Evolutionary conservation across 176 grass and related monocot species (phyloP).

Genomic region (Alopecurus myosuroides): DNA sequence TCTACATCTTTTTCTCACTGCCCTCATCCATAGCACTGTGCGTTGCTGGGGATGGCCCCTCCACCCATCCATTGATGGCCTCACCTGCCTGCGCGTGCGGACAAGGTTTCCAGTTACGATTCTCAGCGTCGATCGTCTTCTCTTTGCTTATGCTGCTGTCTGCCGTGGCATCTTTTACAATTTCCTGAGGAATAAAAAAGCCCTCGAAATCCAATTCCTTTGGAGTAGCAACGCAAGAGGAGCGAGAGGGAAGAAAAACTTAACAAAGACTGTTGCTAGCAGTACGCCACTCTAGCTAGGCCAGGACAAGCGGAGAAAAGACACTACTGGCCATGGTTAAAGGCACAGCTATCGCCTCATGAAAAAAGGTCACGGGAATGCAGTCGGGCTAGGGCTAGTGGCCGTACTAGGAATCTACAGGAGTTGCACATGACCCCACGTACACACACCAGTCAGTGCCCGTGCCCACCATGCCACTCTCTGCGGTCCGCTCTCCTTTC

Average conservation of each 20-base stretch:
- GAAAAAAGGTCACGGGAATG: constrained; percentile 6
- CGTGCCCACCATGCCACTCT: constrained; percentile 2
- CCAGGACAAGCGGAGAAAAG: background rate
- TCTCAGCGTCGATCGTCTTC: background rate
- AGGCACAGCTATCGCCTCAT: background rate
- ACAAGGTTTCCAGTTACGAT: background rate
- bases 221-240: background rate
- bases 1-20: background rate
- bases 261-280: background rate
- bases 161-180: background rate
- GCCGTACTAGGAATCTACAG: constrained; percentile 30
- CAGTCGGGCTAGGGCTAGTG: background rate
- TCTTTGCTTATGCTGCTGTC: background rate
- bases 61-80: background rate
- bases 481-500: background rate
- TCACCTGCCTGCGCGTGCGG: background rate
- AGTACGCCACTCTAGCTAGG: background rate
- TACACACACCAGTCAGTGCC: background rate
- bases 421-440: constrained; percentile 26
- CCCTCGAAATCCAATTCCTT: too few relatives aligned
- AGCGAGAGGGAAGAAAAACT: background rate
- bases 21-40: background rate
- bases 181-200: background rate
- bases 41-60: background rate
- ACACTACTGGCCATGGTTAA: background rate